A percentile compares a stretch with the other conserved stretches of the same genome.
Conservation (phyloP, 129 eudicot genomes). For the Flaveria ramosissima region DNA sequence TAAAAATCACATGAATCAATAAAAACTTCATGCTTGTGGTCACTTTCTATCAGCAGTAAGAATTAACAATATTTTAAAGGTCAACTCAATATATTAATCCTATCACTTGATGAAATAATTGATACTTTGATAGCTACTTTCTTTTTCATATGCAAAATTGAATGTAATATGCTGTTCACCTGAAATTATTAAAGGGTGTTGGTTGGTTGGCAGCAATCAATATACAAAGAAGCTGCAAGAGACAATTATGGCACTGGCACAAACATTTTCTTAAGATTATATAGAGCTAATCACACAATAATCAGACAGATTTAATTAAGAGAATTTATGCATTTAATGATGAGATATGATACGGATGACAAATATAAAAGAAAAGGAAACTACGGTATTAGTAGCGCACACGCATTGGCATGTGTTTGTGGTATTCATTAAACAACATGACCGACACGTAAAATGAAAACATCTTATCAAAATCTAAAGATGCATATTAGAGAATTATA, state of each 20-base stretch:
- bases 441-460: conserved; percentile 26
- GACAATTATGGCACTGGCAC: background rate
- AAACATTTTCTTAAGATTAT: conserved; percentile 5
- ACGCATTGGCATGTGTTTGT: conserved; percentile 25
- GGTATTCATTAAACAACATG: conserved; percentile 25
- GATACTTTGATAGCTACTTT: background rate
- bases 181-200: conserved; percentile 19
- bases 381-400: background rate
- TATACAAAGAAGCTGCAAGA: conserved; percentile 19
- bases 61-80: conserved; percentile 17
- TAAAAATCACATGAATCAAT: conserved; percentile 7
- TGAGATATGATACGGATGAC: conserved; percentile 29
- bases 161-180: conserved; percentile 24
- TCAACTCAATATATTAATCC: conserved; percentile 10
- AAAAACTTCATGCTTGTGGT: conserved; percentile 2
- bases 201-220: conserved; percentile 30
- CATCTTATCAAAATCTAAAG: conserved; percentile 20
- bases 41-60: conserved; percentile 9
- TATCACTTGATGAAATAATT: conserved; percentile 21
- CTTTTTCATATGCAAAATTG: background rate
- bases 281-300: conserved; percentile 22
- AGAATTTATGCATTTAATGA: conserved; percentile 39
- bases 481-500: conserved; percentile 25
- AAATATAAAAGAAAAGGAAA: background rate
- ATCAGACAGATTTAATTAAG: background rate